Evolutionary conservation across 192 early-diverging fungal genomes (phyloP).

Genomic region (Backusella tuberculispora): DNA sequence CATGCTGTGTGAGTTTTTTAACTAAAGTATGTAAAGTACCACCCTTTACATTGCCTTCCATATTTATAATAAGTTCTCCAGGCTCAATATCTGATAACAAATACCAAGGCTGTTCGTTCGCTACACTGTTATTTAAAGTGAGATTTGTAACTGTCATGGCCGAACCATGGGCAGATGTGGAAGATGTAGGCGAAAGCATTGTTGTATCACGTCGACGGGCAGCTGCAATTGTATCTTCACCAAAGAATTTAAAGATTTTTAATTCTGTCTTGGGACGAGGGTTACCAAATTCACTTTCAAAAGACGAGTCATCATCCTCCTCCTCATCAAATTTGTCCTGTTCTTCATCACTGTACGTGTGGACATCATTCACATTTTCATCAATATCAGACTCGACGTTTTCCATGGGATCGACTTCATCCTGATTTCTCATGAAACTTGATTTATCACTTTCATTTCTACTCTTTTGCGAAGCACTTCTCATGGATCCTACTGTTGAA

Average conservation of each 20-base stretch:
- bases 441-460: background rate
- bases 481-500: background rate
- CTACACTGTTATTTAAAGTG: conserved; percentile 2
- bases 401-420: background rate
- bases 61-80: conserved; percentile 72
- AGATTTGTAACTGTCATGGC: background rate
- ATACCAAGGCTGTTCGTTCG: conserved; percentile 52
- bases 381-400: background rate
- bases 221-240: conserved; percentile 46
- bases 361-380: background rate
- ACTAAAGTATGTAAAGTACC: conserved; percentile 77
- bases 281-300: background rate
- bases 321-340: background rate
- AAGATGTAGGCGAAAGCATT: background rate
- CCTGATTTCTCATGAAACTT: background rate
- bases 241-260: conserved; percentile 67
- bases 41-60: conserved; percentile 82
- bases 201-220: conserved; percentile 25
- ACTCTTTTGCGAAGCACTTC: background rate
- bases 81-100: conserved; percentile 65
- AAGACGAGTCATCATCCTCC: background rate
- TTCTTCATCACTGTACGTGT: background rate
- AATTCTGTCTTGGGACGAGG: conserved; percentile 7
- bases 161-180: background rate
- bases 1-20: conserved; percentile 82